phyloP scores from a whole-genome alignment of 208 protist genomes.

The Leishmania turanica region DNA sequence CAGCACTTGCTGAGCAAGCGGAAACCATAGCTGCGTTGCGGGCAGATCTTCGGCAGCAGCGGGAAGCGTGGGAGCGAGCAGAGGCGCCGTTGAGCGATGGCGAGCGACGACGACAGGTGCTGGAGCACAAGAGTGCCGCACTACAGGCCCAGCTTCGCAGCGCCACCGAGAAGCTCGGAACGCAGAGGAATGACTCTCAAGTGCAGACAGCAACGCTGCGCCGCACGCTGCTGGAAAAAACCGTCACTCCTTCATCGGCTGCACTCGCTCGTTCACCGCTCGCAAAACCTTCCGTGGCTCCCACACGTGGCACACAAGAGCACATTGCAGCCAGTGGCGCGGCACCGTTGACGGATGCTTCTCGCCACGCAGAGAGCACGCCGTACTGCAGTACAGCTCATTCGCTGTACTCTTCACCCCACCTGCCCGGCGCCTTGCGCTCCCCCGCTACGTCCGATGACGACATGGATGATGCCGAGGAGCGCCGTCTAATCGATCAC shows the following conservation, averaged over 20 bases:
- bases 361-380: neutral
- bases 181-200: neutral
- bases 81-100: neutral
- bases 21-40: slow-evolving; percentile 35
- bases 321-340: neutral
- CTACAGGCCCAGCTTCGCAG: neutral
- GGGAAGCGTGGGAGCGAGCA: neutral
- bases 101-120: slow-evolving; percentile 4
- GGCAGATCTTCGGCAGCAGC: slow-evolving; percentile 14
- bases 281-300: neutral
- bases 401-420: slow-evolving; percentile 2
- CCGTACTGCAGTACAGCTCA: neutral
- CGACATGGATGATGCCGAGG: neutral
- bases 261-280: neutral
- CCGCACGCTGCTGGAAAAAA: neutral
- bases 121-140: neutral
- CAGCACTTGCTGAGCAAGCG: slow-evolving; percentile 36
- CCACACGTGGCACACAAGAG: neutral
- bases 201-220: neutral
- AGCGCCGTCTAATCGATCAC: neutral
- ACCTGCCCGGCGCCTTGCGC: slow-evolving; percentile 11
- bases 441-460: slow-evolving; percentile 11
- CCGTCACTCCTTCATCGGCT: neutral
- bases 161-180: neutral
- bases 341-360: neutral